Evolutionary conservation across 2,329 filamentous ascomycete genomes (phyloP), one percentile per base, ranked within the genome.

Genomic region (Colletotrichum costaricense): DNA sequence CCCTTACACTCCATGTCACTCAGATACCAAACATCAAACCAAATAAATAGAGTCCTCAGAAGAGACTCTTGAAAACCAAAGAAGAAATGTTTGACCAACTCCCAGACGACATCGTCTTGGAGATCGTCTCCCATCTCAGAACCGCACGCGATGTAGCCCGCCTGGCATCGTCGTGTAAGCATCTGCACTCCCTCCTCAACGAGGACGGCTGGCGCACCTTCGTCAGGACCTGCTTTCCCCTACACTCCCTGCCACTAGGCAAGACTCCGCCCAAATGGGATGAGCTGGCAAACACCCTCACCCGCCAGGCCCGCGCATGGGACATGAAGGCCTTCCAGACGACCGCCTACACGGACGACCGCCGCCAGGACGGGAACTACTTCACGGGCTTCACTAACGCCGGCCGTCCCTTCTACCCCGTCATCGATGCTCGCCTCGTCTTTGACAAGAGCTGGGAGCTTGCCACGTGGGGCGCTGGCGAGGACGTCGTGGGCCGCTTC

Each of bases 221-320:
- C 72, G 84, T 87, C 57, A 82, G 80, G 56, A 80, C 78, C 49
- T 80, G 82, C 26, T 90, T 90, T 72, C 81, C 82, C 1, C 85
- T 83, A 4, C 78, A 87, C 6, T 72, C 75, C 1, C 75, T 86
- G 1, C 81, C 84, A 0, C 79, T 69, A 58, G 78, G 22, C 19
- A 73, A 74, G 3, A 74, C 76, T 5, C 59, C 72, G 30, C 60
- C 72, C 28, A 74, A 67, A 16, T 88, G 87, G 81, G 74, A 76
- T 12, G 75, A 78, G 14, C 78, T 86, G 30, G 87, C 87, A 7
- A 81, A 85, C 30, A 83, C 82, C 0, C 77, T 89, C 56, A 89
- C 88, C 0, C 86, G 85, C 75, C 84, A 89, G 67, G 84, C 86
- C 33, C 83, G 87, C 6, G 87, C 86, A 76, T 90, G 88, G 88